A percentile compares a stretch with the other conserved stretches of the same genome.
These are phyloP conservation scores for Solanum raphanifolium DNA, from an alignment of 257 asterid species.

Conservation along the genomic window DNA sequence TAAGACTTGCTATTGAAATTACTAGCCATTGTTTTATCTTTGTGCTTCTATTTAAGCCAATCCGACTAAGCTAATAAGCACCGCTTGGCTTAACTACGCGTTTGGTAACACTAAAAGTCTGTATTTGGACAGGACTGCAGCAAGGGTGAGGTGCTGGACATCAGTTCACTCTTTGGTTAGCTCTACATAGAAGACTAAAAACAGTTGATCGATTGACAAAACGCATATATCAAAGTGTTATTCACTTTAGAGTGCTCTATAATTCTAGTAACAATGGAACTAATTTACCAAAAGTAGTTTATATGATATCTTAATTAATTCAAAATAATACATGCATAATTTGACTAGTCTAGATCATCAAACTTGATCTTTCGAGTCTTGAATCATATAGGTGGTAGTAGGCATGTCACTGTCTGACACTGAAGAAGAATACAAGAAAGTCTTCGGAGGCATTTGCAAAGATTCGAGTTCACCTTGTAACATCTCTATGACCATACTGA, in stretches of 20 bases:
- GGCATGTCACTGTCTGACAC: not conserved
- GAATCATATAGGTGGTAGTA: not conserved
- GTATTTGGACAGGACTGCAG: not conserved
- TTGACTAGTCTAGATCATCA: not conserved
- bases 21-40: not conserved
- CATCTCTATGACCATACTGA: conserved; percentile 22
- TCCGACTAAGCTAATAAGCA: not conserved
- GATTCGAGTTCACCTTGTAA: conserved; percentile 9
- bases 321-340: not conserved
- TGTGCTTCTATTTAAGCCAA: not conserved
- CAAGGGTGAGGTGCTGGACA: not conserved
- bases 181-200: not conserved
- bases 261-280: not conserved
- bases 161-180: not conserved
- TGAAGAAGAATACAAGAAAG: conserved; percentile 4
- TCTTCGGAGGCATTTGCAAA: conserved; percentile 16
- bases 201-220: not conserved
- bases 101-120: not conserved
- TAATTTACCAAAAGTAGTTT: not conserved
- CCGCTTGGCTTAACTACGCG: not conserved
- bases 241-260: not conserved
- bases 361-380: not conserved
- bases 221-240: not conserved
- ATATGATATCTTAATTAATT: not conserved
- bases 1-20: not conserved